Conservation (phyloP, 106 monocot genomes). For the Cymbidium sinense region DNA sequence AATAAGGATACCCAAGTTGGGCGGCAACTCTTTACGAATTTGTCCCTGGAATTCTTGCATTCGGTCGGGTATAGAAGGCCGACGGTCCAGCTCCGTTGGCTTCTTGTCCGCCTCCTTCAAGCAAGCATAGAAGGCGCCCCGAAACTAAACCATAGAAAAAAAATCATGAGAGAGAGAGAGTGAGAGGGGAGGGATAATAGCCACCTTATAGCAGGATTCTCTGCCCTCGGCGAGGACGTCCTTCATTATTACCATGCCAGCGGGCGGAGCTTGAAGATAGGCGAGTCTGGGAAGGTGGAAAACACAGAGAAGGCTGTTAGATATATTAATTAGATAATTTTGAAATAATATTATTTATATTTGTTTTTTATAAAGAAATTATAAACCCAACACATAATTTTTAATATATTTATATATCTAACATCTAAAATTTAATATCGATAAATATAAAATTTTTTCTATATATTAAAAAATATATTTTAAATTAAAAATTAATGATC, state of each 20-base stretch:
- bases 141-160: conserved; percentile 25
- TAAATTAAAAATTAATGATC: no score
- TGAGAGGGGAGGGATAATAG: background rate
- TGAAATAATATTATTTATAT: background rate
- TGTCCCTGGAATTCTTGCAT: conserved; percentile 53
- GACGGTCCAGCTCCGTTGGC: conserved; percentile 73
- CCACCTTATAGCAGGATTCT: conserved; percentile 67
- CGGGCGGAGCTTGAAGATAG: no score
- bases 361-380: no score
- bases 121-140: conserved; percentile 89
- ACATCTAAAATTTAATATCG: no score
- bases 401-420: no score
- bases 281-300: background rate
- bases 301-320: no score
- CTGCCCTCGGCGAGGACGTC: conserved; percentile 78
- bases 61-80: conserved; percentile 82
- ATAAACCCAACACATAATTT: no score
- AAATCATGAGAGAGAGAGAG: background rate
- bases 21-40: conserved; percentile 66
- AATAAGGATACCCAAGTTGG: conserved; percentile 64
- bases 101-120: conserved; percentile 61
- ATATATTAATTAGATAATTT: no score
- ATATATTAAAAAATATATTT: no score
- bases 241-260: conserved; percentile 25
- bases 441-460: no score